Percentiles rank a stretch among this genome's conserved stretches.
phyloP scores from a whole-genome alignment of 305 asterid genomes.

The Plantago lanceolata region DNA sequence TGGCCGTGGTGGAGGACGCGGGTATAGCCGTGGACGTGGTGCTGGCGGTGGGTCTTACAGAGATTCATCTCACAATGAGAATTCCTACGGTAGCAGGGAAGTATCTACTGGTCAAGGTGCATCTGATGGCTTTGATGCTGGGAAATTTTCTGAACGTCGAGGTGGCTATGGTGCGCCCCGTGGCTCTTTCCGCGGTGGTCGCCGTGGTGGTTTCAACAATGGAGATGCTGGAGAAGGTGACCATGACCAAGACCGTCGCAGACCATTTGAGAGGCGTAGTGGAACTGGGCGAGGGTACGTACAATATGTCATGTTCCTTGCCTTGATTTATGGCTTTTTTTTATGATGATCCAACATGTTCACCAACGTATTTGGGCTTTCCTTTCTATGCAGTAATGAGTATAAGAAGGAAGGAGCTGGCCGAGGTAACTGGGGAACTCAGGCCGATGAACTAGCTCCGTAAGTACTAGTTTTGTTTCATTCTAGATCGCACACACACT shows the following conservation, averaged over 20 bases:
- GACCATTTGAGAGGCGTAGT: slow-evolving; percentile 56
- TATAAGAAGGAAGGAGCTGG: slow-evolving; percentile 71
- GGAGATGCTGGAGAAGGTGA: slow-evolving; percentile 50
- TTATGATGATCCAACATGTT: neutral
- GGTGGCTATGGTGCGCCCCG: slow-evolving; percentile 58
- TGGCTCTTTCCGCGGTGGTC: slow-evolving; percentile 51
- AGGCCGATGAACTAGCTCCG: slow-evolving; percentile 49
- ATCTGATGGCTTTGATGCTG: slow-evolving; percentile 35
- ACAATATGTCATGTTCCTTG: neutral
- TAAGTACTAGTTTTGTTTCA: slow-evolving; percentile 32
- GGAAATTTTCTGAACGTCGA: slow-evolving; percentile 32
- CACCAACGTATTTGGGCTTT: neutral
- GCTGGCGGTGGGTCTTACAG: slow-evolving; percentile 49
- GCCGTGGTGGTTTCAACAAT: slow-evolving; percentile 57
- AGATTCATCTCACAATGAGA: slow-evolving; percentile 39
- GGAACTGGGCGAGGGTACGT: slow-evolving; percentile 65
- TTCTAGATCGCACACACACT: neutral
- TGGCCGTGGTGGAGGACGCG: slow-evolving; percentile 41
- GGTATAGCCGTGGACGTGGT: slow-evolving; percentile 50
- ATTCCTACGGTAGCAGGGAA: slow-evolving; percentile 45
- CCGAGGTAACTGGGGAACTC: slow-evolving; percentile 68
- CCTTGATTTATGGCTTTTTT: too few relatives aligned
- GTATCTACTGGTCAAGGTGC: slow-evolving; percentile 45
- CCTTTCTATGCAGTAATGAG: slow-evolving; percentile 38
- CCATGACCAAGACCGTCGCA: slow-evolving; percentile 42